A percentile compares a stretch with the other conserved stretches of the same genome.
These are phyloP conservation scores for Posidonia oceanica DNA, from an alignment of 116 monocot species.

Conservation along the genomic window DNA sequence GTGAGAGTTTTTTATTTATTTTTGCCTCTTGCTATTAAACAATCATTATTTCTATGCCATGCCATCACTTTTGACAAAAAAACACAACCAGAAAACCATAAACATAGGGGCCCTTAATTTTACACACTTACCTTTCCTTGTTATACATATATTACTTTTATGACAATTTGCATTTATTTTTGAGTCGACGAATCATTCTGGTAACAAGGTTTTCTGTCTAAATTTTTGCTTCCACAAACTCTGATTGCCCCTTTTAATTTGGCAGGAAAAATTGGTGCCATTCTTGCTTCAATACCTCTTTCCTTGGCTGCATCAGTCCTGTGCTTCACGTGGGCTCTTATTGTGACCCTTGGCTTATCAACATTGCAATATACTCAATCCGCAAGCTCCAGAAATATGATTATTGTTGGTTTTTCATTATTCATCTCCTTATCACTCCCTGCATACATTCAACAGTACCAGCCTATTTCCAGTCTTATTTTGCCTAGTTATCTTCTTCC, in stretches of 20 bases:
- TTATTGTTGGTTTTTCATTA: constrained; percentile 92
- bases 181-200: neutral
- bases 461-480: constrained; percentile 59
- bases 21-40: no score
- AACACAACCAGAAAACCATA: no score
- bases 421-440: constrained; percentile 92
- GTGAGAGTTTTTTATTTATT: no score
- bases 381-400: constrained; percentile 79
- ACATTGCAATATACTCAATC: constrained; percentile 82
- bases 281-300: constrained; percentile 88
- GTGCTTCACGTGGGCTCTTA: constrained; percentile 92
- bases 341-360: constrained; percentile 80
- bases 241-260: neutral
- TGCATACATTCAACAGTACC: constrained; percentile 89
- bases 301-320: constrained; percentile 90
- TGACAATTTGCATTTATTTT: neutral
- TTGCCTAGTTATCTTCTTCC: constrained; percentile 89
- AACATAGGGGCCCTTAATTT: no score
- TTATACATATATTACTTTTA: neutral
- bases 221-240: neutral
- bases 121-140: no score
- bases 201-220: neutral
- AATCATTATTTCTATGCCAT: no score
- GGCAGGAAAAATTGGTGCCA: constrained; percentile 87
- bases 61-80: no score